phyloP scores from a whole-genome alignment of 257 asterid species.

The Rauvolfia tetraphylla region DNA sequence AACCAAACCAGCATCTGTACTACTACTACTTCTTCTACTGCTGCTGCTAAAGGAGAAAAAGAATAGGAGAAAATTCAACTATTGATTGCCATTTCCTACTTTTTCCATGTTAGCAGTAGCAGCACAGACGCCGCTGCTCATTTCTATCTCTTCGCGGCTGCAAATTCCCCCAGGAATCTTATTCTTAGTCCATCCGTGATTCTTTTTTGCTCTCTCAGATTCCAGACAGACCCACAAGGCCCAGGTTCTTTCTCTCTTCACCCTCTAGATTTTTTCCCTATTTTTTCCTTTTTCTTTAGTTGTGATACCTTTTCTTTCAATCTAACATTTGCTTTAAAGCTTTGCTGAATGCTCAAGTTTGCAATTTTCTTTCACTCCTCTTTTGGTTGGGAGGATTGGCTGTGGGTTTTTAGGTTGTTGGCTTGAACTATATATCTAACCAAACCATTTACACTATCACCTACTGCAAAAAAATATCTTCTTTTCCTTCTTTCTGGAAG shows the following conservation, averaged over 20 bases:
- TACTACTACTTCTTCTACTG: neutral
- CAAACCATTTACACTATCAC: slow-evolving; percentile 4
- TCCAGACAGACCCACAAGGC: slow-evolving; percentile 16
- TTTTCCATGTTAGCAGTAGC: slow-evolving; percentile 10
- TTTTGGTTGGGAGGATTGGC: slow-evolving; percentile 1
- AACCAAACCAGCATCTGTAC: slow-evolving; percentile 14
- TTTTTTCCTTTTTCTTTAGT: neutral
- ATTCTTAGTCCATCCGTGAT: slow-evolving; percentile 11
- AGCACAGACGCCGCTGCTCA: slow-evolving; percentile 1
- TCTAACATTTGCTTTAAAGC: slow-evolving; percentile 12
- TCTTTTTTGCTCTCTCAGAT: slow-evolving; percentile 19
- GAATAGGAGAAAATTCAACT: slow-evolving; percentile 4
- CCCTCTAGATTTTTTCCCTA: neutral
- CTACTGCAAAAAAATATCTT: neutral
- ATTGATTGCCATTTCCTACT: slow-evolving; percentile 17
- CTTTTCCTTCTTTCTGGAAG: neutral
- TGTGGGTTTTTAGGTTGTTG: slow-evolving; percentile 15
- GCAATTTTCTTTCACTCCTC: neutral
- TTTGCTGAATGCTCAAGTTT: slow-evolving; percentile 15
- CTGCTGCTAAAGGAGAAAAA: slow-evolving; percentile 2
- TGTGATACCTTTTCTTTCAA: neutral
- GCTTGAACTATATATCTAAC: slow-evolving; percentile 8
- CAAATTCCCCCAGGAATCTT: slow-evolving; percentile 23
- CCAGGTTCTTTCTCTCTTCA: slow-evolving; percentile 29
- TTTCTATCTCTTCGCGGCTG: slow-evolving; percentile 12